Evolutionary conservation across 805 yeast genomes (phyloP).

Genomic region (Cyberlindnera galapagoensis): DNA sequence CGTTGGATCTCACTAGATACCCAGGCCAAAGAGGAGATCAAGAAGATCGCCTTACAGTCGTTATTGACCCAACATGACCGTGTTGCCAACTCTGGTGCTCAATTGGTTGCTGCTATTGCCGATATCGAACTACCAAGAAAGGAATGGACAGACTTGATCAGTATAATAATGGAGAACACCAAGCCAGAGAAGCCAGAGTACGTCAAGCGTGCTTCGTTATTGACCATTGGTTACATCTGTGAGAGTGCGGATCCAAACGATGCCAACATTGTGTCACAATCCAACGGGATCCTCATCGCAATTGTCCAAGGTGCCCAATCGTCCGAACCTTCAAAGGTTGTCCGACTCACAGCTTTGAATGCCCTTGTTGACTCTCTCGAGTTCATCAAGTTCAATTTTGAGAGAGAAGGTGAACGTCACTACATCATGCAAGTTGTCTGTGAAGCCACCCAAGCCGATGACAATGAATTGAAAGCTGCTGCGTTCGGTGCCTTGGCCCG

Average conservation of each 20-base stretch:
- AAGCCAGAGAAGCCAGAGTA: conserved; percentile 68
- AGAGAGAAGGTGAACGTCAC: conserved; percentile 90
- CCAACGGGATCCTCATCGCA: conserved; percentile 89
- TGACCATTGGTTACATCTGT: conserved; percentile 93
- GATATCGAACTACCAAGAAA: conserved; percentile 83
- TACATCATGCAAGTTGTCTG: conserved; percentile 98
- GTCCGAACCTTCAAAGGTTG: conserved; percentile 65
- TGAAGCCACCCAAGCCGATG: conserved; percentile 93
- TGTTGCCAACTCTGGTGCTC: conserved; percentile 87
- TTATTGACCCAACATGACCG: conserved; percentile 61
- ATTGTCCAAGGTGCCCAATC: conserved; percentile 94
- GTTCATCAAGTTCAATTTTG: conserved; percentile 84
- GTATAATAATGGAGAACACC: conserved; percentile 80
- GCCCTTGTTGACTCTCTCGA: conserved; percentile 89
- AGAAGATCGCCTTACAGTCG: conserved; percentile 54
- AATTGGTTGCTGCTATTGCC: conserved; percentile 95
- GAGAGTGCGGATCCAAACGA: conserved; percentile 80
- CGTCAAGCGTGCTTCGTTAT: conserved; percentile 79
- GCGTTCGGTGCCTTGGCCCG: conserved; percentile 94
- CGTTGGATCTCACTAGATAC: conserved; percentile 68
- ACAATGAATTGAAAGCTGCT: conserved; percentile 78
- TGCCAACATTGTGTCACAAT: conserved; percentile 71
- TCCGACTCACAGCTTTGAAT: conserved; percentile 84
- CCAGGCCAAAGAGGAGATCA: conserved; percentile 55
- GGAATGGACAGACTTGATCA: conserved; percentile 86